Evolutionary conservation across 1,284 basidiomycete species (phyloP), one percentile per base, ranked within the genome.

Genomic region (Thelephora terrestris): DNA sequence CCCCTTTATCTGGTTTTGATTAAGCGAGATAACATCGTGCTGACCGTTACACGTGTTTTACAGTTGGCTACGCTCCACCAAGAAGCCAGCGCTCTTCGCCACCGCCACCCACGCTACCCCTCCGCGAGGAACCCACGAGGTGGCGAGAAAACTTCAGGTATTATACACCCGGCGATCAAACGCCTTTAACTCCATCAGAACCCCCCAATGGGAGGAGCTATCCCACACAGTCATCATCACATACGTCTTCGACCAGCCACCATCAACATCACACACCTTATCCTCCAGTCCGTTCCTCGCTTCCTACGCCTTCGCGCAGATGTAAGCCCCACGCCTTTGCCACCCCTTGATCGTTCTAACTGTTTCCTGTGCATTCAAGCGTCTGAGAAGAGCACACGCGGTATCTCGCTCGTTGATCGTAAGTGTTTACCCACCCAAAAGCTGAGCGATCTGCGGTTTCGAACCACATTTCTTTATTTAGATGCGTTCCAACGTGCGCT

Each of bases 221-320:
- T 18, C 25, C 39, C 25, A n/a, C 39, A 14, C 17, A 21, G n/a
- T 10, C 39, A 20, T 25, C 10, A 23, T 42, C 29, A 7, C 9
- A 32, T 14, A 32, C 29, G 5, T 32, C 29, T 32, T 32, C 29
- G 7, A 32, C 58, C 57, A 47, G 64, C n/a, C 53, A 64, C 51
- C 64, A 63, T 65, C 46, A 55, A 60, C 12, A 32, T 32, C 29
- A 32, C 29, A 14, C 29, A 10, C 39, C 39, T 14, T 42, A 42
- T 42, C 39, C 39, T 23, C 17, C 39, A 23, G 21, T 23, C 39
- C 20, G 25, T 42, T 10, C 20, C 14, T 42, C 39, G n/a, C 25
- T 23, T 42, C 39, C 39, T 20, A 18, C 21, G 10, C 39, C 39
- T 20, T 21, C 39, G 2, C 39, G 39, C 39, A 42, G 39, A 42